phyloP scores from a whole-genome alignment of 495 filamentous ascomycete species.

The Tuber brumale region DNA sequence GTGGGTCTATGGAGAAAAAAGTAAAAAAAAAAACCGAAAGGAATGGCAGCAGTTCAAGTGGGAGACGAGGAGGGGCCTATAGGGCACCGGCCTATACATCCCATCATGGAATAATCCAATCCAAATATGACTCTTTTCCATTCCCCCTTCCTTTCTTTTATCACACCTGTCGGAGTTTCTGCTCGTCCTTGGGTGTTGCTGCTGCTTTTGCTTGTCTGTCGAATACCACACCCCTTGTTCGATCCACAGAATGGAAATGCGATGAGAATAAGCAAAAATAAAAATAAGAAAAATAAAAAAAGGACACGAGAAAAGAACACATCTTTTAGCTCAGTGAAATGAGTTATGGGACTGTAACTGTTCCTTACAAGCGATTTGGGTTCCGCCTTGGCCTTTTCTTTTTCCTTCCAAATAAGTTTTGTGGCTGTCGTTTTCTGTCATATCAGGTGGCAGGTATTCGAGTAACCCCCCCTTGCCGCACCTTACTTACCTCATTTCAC shows the following conservation, averaged over 20 bases:
- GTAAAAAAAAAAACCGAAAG: not conserved
- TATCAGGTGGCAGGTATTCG: not conserved
- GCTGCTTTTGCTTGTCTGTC: not conserved
- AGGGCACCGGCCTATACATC: not conserved
- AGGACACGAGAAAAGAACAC: not conserved
- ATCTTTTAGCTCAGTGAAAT: not conserved
- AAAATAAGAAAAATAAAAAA: not conserved
- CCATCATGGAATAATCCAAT: not conserved
- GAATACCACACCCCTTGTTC: not conserved
- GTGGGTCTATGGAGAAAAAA: not conserved
- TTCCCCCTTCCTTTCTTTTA: not conserved
- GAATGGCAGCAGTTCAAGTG: not conserved
- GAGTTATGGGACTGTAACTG: not conserved
- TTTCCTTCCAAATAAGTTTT: not conserved
- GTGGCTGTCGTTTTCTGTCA: not conserved
- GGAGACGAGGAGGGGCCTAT: not conserved
- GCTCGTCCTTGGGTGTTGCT: not conserved
- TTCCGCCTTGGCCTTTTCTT: not conserved
- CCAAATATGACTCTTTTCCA: not conserved
- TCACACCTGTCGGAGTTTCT: not conserved
- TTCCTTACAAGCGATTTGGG: not conserved
- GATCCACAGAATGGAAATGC: not conserved
- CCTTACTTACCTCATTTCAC: not conserved
- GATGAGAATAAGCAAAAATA: not conserved
- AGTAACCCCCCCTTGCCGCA: not conserved